A percentile compares a stretch with the other conserved stretches of the same genome.
Evolutionary conservation across 805 yeast genomes (phyloP).

Genomic region (Helenozyma rhizophorensis): DNA sequence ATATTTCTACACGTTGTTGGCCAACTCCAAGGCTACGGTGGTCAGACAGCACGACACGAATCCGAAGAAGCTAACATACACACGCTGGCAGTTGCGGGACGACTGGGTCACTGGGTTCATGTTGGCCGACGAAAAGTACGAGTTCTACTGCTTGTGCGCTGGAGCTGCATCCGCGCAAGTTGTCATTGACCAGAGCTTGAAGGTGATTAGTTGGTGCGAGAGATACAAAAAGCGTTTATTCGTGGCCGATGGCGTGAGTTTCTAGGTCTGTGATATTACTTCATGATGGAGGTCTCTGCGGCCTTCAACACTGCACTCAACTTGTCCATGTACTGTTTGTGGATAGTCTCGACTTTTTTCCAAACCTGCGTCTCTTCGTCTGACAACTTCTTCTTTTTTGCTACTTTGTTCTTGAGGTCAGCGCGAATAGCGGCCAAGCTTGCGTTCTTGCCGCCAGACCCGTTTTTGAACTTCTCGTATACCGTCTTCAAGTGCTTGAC

Average conservation of each 20-base stretch:
- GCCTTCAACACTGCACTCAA: conserved; percentile 38
- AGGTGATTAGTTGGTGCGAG: conserved; percentile 72
- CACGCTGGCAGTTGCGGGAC: conserved; percentile 32
- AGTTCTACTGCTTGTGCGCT: conserved; percentile 35
- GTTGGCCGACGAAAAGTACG: conserved; percentile 30
- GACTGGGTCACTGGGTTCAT: conserved; percentile 31
- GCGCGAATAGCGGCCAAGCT: conserved; percentile 42
- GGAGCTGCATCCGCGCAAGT: conserved; percentile 51
- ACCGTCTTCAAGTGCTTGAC: conserved; percentile 61
- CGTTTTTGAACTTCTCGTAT: conserved; percentile 58
- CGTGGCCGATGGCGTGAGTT: conserved; percentile 53
- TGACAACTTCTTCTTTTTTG: conserved; percentile 44
- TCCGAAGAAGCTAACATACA: conserved; percentile 43
- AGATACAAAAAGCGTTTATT: conserved; percentile 67
- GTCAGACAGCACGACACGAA: conserved; percentile 18
- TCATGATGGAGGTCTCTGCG: conserved; percentile 44
- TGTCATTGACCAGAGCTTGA: conserved; percentile 57
- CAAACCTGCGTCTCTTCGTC: conserved; percentile 53
- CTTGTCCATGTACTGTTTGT: conserved; percentile 58
- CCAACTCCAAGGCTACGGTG: conserved; percentile 22
- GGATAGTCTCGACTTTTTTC: conserved; percentile 63
- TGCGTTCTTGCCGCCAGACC: conserved; percentile 34
- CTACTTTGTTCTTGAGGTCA: conserved; percentile 51
- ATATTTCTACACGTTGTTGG: conserved; percentile 28
- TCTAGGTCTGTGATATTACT: conserved; percentile 17